phyloP scores from a whole-genome alignment of 768 basidiomycete species.

The Mycena polygramma region DNA sequence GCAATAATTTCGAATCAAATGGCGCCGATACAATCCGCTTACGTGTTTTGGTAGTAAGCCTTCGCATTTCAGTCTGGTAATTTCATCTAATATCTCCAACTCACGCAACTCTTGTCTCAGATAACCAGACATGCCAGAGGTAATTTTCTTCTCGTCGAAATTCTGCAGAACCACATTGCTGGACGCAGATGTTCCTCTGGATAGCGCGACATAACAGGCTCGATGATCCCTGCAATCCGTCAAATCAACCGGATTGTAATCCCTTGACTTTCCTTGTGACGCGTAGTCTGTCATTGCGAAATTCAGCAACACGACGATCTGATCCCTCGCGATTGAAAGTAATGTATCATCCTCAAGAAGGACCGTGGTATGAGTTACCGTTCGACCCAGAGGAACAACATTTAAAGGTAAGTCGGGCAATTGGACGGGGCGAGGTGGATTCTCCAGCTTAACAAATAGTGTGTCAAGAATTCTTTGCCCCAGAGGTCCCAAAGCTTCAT shows the following conservation, averaged over 20 bases:
- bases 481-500: background rate
- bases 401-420: background rate
- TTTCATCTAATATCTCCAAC: slow-evolving; percentile 11
- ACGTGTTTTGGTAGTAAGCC: background rate
- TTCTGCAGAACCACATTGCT: background rate
- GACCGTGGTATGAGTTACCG: background rate
- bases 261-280: slow-evolving; percentile 1
- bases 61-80: background rate
- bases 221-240: slow-evolving; percentile 5
- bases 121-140: background rate
- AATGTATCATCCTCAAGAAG: background rate
- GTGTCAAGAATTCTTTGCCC: background rate
- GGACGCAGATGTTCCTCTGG: background rate
- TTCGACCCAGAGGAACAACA: background rate
- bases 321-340: background rate
- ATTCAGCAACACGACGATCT: background rate
- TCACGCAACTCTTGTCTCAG: slow-evolving; percentile 19
- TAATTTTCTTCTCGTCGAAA: slow-evolving; percentile 5
- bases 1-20: background rate
- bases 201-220: slow-evolving; percentile 2
- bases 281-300: slow-evolving; percentile 13
- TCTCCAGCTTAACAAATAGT: background rate
- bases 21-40: background rate
- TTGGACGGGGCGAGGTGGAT: background rate
- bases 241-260: background rate